These are phyloP conservation scores for Blastobotrys proliferans DNA, from an alignment of 1,139 yeast genomes.

Conservation along the genomic window DNA sequence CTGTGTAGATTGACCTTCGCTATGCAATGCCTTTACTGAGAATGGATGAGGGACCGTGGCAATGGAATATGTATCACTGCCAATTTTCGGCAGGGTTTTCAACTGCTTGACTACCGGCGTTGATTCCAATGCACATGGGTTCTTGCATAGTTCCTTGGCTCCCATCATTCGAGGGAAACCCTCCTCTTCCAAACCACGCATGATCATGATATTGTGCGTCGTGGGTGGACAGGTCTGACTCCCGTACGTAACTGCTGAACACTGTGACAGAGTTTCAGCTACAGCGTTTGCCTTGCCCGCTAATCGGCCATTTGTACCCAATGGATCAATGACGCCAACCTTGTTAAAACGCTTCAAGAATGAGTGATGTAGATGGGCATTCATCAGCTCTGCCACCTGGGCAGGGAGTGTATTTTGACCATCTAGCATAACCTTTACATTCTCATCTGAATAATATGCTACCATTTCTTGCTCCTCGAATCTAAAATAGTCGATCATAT, in stretches of 20 bases:
- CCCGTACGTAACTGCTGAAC: constrained; percentile 21
- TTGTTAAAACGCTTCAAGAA: constrained; percentile 25
- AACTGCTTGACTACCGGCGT: constrained; percentile 5
- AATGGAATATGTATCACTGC: constrained; percentile 19
- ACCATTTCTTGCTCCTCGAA: constrained; percentile 22
- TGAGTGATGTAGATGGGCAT: constrained; percentile 27
- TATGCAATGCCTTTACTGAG: not conserved
- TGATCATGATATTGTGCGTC: constrained; percentile 6
- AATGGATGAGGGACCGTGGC: constrained; percentile 51
- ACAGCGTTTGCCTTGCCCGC: constrained; percentile 24
- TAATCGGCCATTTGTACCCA: constrained; percentile 22
- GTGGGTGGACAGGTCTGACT: constrained; percentile 25
- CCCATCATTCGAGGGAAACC: not conserved
- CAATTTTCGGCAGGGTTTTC: constrained; percentile 15
- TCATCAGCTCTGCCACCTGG: constrained; percentile 24
- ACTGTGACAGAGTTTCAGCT: constrained; percentile 24
- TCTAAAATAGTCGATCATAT: too few relatives aligned
- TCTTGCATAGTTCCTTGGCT: constrained; percentile 15
- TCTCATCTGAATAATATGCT: constrained; percentile 24
- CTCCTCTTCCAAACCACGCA: constrained; percentile 6
- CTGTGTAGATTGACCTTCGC: not conserved
- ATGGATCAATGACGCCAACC: constrained; percentile 25
- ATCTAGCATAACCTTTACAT: constrained; percentile 19
- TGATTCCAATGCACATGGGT: constrained; percentile 16
- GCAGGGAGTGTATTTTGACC: constrained; percentile 15